A percentile compares a stretch with the other conserved stretches of the same genome.
These are phyloP conservation scores for Microbotryum silenes-acaulis DNA, from an alignment of 1,284 basidiomycete genomes.

Conservation along the genomic window DNA sequence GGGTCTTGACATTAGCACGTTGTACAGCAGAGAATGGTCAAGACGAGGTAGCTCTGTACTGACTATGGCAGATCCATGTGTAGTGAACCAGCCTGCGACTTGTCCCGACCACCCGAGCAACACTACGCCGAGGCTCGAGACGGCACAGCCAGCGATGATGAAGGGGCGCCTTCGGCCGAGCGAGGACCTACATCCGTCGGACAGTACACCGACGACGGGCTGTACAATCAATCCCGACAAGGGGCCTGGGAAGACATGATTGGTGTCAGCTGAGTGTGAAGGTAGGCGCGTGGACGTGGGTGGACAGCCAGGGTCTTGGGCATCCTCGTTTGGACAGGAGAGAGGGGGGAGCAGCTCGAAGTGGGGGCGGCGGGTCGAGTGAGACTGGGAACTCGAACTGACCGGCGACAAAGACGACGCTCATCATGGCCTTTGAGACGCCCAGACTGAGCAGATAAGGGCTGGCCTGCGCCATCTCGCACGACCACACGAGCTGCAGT, in stretches of 20 bases:
- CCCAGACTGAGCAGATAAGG: constrained; percentile 36
- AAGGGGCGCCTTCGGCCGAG: constrained; percentile 41
- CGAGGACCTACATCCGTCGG: constrained; percentile 39
- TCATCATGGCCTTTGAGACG: constrained; percentile 32
- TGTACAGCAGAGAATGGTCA: background rate
- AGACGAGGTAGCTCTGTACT: constrained; percentile 1
- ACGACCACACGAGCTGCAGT: constrained; percentile 33
- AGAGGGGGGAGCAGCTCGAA: constrained; percentile 10
- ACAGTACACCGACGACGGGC: constrained; percentile 37
- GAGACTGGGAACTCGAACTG: constrained; percentile 1
- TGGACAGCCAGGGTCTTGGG: background rate
- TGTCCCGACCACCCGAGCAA: constrained; percentile 39
- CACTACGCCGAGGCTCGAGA: constrained; percentile 37
- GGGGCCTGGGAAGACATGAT: constrained; percentile 5
- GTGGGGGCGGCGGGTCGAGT: background rate
- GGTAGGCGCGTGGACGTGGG: background rate
- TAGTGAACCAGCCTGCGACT: constrained; percentile 29
- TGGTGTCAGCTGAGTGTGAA: background rate
- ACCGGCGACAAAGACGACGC: constrained; percentile 42
- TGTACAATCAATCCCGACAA: constrained; percentile 38
- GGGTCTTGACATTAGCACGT: constrained; percentile 1
- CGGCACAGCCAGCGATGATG: constrained; percentile 36
- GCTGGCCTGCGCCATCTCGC: constrained; percentile 34
- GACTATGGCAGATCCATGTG: constrained; percentile 19
- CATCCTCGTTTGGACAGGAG: background rate